phyloP scores from a whole-genome alignment of 495 filamentous ascomycete genomes.

The Sabuloglossum arenarium region DNA sequence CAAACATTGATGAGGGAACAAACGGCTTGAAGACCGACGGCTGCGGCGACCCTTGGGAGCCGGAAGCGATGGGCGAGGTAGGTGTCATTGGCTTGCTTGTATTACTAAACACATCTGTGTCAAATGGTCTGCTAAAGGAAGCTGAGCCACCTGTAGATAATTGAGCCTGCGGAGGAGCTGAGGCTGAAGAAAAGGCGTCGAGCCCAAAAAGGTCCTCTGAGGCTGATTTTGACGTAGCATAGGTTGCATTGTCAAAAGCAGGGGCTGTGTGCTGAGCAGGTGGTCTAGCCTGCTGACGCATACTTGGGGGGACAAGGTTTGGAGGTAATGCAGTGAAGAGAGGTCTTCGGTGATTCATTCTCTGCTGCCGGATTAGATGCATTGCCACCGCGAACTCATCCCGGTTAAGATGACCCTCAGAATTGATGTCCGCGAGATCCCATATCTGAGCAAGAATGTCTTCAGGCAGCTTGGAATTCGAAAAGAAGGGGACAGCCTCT shows the following conservation, averaged over 20 bases:
- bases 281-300: conserved; percentile 46
- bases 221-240: conserved; percentile 41
- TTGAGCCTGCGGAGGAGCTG: conserved; percentile 34
- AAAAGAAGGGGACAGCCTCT: conserved; percentile 88
- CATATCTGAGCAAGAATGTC: conserved; percentile 89
- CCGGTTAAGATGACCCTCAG: conserved; percentile 58
- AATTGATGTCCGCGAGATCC: conserved; percentile 90
- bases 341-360: conserved; percentile 35
- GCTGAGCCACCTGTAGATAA: conserved; percentile 49
- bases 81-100: conserved; percentile 25
- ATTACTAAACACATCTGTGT: conserved; percentile 35
- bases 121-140: conserved; percentile 19
- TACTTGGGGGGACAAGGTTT: conserved; percentile 69
- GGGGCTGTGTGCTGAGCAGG: conserved; percentile 27
- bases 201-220: conserved; percentile 84
- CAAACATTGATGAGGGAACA: conserved; percentile 75
- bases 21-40: conserved; percentile 53
- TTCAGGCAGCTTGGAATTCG: conserved; percentile 73
- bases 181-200: conserved; percentile 41
- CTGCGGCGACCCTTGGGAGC: conserved; percentile 22
- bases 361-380: conserved; percentile 83
- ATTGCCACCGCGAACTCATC: conserved; percentile 97
- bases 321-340: conserved; percentile 57
- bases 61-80: conserved; percentile 24
- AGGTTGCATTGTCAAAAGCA: conserved; percentile 28